These are phyloP conservation scores for Yarrowia sp. DNA, from an alignment of 805 yeast species.

Conservation along the genomic window DNA sequence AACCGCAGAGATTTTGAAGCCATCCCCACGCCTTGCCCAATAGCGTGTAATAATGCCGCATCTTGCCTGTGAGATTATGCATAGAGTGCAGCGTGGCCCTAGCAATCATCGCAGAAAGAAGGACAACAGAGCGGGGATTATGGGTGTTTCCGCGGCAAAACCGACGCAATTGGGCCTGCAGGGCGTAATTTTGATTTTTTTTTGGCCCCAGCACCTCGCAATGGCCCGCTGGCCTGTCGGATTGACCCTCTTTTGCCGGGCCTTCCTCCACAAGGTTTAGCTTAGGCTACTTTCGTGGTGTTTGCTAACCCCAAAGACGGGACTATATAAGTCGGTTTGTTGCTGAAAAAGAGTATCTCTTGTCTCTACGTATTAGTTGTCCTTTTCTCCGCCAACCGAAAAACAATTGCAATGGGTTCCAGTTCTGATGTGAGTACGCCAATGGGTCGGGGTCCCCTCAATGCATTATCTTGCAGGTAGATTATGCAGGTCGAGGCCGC, in stretches of 20 bases:
- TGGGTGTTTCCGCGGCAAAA: too few species aligned
- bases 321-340: not conserved
- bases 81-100: not conserved
- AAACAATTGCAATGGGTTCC: not conserved
- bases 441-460: too few species aligned
- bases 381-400: too few species aligned
- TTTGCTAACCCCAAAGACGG: not conserved
- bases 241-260: not conserved
- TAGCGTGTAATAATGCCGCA: conserved; percentile 8
- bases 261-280: not conserved
- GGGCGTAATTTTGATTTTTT: too few species aligned
- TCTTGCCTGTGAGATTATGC: conserved; percentile 8
- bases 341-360: not conserved
- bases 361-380: not conserved
- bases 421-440: conserved; percentile 1
- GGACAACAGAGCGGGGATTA: too few species aligned
- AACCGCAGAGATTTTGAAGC: too few species aligned
- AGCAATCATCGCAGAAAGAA: too few species aligned
- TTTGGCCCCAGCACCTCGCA: too few species aligned
- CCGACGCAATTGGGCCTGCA: too few species aligned
- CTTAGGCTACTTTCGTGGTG: not conserved
- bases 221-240: too few species aligned
- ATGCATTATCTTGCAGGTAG: not conserved
- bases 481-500: not conserved
- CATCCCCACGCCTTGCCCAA: not conserved